Percentiles rank a stretch among this genome's conserved stretches.
Conservation (phyloP, 306 rosid genomes). For the Dalbergia cultrata region DNA sequence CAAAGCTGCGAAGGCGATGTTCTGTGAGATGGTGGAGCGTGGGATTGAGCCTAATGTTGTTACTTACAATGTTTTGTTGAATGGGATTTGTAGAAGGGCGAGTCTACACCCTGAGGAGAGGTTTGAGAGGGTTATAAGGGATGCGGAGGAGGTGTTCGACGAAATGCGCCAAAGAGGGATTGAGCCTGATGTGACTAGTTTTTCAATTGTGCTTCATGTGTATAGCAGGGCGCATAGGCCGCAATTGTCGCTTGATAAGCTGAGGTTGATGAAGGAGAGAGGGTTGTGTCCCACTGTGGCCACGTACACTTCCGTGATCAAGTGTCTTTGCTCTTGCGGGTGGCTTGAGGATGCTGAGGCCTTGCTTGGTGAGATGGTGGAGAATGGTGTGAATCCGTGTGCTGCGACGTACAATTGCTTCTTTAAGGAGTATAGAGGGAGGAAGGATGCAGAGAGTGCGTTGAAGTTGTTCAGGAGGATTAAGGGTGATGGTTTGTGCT, state of each 20-base stretch:
- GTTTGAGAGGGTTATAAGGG: conserved; percentile 75
- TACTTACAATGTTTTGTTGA: conserved; percentile 79
- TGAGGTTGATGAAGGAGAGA: conserved; percentile 71
- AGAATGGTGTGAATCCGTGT: conserved; percentile 70
- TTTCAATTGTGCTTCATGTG: conserved; percentile 85
- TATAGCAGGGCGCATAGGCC: conserved; percentile 94
- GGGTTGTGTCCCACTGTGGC: conserved; percentile 79
- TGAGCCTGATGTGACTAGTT: conserved; percentile 91
- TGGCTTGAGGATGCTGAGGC: conserved; percentile 81
- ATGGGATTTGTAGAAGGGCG: conserved; percentile 85
- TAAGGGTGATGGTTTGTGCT: conserved; percentile 69
- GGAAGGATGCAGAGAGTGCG: conserved; percentile 71
- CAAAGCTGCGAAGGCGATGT: conserved; percentile 61
- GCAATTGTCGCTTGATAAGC: conserved; percentile 71
- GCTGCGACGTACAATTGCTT: conserved; percentile 85
- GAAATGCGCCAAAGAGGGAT: conserved; percentile 81
- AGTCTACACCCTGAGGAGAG: conserved; percentile 89
- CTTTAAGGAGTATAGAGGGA: conserved; percentile 83
- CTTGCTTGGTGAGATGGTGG: conserved; percentile 76
- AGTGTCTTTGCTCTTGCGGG: conserved; percentile 88
- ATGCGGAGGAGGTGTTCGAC: conserved; percentile 76
- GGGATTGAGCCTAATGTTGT: conserved; percentile 86
- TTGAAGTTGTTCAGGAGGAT: conserved; percentile 78
- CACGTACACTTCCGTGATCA: conserved; percentile 79
- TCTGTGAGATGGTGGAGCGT: conserved; percentile 67